These are phyloP conservation scores for Colletotrichum siamense DNA, from an alignment of 2,329 filamentous ascomycete species.

Conservation along the genomic window DNA sequence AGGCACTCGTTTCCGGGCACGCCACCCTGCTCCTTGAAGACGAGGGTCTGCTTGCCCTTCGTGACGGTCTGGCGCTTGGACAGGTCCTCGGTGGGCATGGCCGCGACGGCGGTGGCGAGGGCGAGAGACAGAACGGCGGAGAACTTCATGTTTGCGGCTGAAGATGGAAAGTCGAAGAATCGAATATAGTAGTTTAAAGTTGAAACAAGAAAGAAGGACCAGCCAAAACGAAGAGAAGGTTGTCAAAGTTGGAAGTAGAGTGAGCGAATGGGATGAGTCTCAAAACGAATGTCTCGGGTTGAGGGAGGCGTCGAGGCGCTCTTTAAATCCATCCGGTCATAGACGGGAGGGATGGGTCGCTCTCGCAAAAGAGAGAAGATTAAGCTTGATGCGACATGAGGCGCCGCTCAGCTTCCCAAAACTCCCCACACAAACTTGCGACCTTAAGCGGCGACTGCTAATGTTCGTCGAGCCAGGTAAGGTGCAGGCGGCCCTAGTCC, in stretches of 20 bases:
- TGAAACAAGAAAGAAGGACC: constrained; percentile 1
- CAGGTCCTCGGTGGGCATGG: constrained; percentile 16
- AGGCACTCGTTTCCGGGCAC: constrained; percentile 40
- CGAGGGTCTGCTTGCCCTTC: constrained; percentile 26
- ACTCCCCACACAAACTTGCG: neutral
- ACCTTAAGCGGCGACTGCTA: neutral
- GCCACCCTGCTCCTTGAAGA: constrained; percentile 43
- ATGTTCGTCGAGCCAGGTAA: neutral
- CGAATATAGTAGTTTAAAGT: neutral
- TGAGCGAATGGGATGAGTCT: neutral
- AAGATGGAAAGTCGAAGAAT: neutral
- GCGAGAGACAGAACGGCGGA: constrained; percentile 25
- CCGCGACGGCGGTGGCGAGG: constrained; percentile 22
- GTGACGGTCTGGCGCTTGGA: constrained; percentile 7
- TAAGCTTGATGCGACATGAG: constrained; percentile 14
- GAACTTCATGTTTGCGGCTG: constrained; percentile 25
- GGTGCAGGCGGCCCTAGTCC: constrained; percentile 1
- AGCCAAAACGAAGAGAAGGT: constrained; percentile 7
- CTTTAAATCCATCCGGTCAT: neutral
- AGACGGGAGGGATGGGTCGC: neutral
- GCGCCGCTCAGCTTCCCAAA: neutral
- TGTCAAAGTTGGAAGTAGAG: neutral
- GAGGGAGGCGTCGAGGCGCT: neutral
- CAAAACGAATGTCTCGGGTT: neutral
- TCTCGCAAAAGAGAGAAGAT: neutral